Evolutionary conservation across 768 basidiomycete species (phyloP), one percentile per base, ranked within the genome.

Genomic region (Tephrocybe sp.): DNA sequence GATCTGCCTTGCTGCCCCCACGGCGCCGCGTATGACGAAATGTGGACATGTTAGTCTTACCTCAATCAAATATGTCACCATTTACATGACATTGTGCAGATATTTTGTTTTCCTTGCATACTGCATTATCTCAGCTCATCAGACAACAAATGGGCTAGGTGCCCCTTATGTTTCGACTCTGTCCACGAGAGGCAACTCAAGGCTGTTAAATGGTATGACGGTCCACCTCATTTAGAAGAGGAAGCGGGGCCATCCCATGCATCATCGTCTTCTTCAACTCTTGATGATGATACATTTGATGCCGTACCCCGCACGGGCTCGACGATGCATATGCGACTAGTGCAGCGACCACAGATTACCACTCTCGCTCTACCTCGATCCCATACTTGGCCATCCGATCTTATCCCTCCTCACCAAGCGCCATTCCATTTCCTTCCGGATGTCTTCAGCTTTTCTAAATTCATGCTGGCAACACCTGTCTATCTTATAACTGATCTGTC

Each of bases 341-440:
- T 99, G 59, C 89, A 92, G 58, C 83, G 96, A 5, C 96, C 95
- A 2, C 91, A 91, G 62, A 93, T 96, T 59, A 94, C 94, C 3
- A 98, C 96, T 0, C 79, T 98, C 27, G 95, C 97, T 2, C 76
- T 99, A 6, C 97, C 97, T 31, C 86, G 92, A 19, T 95, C 96
- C 1, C 61, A 73, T 13, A 92, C 92, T 2, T 99, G 95, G 95
- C 96, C 93, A 1, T 96, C 93, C 1, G 93, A 96, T 52, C 78
- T 95, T 2, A 71, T 97, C 25, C 87, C 91, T 12, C 89, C 93
- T 16, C 92, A 95, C 56, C 87, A 94, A 61, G 91, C 93, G 0
- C 96, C 97, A 6, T 98, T 95, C 74, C 83, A 97, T 64, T 98
- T 99, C 73, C 76, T 96, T 18, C 97, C 95, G 0, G 93, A 98